A percentile compares a stretch with the other conserved stretches of the same genome.
Conservation (phyloP, 1,139 yeast genomes). For the Pneumocystis murina region DNA sequence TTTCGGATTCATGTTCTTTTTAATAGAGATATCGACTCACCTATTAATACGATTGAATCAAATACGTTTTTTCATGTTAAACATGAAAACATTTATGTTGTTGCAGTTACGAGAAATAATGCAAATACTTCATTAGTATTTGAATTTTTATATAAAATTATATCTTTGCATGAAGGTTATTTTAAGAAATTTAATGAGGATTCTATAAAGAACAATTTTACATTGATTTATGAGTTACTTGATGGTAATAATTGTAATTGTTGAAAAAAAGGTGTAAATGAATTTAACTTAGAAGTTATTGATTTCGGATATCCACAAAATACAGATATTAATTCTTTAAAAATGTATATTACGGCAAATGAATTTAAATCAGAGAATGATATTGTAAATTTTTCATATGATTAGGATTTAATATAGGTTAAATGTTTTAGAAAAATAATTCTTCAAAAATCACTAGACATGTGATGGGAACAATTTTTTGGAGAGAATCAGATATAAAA, state of each 20-base stretch:
- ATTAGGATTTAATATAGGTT: neutral
- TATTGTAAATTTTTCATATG: neutral
- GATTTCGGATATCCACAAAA: constrained; percentile 75
- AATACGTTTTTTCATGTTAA: constrained; percentile 76
- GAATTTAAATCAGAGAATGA: constrained; percentile 17
- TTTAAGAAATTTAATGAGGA: constrained; percentile 32
- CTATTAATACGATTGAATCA: constrained; percentile 79
- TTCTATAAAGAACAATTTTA: constrained; percentile 45
- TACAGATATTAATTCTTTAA: constrained; percentile 41
- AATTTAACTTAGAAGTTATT: constrained; percentile 38
- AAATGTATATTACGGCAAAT: constrained; percentile 27
- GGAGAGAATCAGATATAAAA: constrained; percentile 62
- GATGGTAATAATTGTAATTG: constrained; percentile 25
- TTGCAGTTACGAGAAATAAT: constrained; percentile 76
- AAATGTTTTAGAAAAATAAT: constrained; percentile 9
- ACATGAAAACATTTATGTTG: constrained; percentile 58
- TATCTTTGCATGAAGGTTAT: constrained; percentile 27
- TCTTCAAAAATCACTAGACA: constrained; percentile 27
- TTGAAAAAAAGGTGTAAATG: neutral
- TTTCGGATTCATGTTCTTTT: constrained; percentile 81
- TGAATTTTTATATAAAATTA: constrained; percentile 59
- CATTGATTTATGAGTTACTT: constrained; percentile 54
- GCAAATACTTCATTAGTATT: constrained; percentile 69
- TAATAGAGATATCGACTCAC: constrained; percentile 49
- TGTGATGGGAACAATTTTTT: constrained; percentile 36